These are phyloP conservation scores for Daldinia childiae DNA, from an alignment of 495 filamentous ascomycete genomes.

Conservation along the genomic window DNA sequence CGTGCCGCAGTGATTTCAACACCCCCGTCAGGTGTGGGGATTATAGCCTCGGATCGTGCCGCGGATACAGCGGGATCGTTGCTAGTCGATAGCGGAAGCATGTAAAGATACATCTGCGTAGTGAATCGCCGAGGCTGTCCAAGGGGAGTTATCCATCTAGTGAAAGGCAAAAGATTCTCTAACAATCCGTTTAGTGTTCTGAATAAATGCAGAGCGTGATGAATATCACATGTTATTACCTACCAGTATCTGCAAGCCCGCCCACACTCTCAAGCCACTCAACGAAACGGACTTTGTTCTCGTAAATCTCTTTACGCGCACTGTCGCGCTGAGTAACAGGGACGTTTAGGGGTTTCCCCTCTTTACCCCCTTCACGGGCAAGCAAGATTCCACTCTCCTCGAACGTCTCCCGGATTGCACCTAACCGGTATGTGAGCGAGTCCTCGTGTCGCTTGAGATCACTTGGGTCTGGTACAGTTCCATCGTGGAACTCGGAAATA, in stretches of 20 bases:
- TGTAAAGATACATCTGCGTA: slow-evolving; percentile 96
- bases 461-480: slow-evolving; percentile 60
- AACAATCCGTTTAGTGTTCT: slow-evolving; percentile 1
- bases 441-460: slow-evolving; percentile 69
- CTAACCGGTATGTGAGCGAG: slow-evolving; percentile 72
- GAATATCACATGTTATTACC: slow-evolving; percentile 53
- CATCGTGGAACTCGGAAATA: slow-evolving; percentile 75
- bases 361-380: slow-evolving; percentile 60
- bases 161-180: slow-evolving; percentile 82
- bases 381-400: slow-evolving; percentile 94
- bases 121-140: slow-evolving; percentile 78
- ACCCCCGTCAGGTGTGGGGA: slow-evolving; percentile 81
- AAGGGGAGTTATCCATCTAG: slow-evolving; percentile 87
- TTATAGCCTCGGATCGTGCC: slow-evolving; percentile 46
- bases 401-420: slow-evolving; percentile 89
- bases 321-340: slow-evolving; percentile 66
- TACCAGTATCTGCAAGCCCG: slow-evolving; percentile 73
- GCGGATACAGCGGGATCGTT: slow-evolving; percentile 50
- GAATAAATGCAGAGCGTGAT: background rate
- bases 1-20: slow-evolving; percentile 82
- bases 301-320: slow-evolving; percentile 74
- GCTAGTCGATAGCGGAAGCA: slow-evolving; percentile 72
- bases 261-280: slow-evolving; percentile 71
- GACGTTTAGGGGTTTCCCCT: slow-evolving; percentile 62
- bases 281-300: slow-evolving; percentile 64